Base-by-base conservation (phyloP, 2,329 filamentous ascomycete genomes). In the Pyricularia pennisetigena region DNA sequence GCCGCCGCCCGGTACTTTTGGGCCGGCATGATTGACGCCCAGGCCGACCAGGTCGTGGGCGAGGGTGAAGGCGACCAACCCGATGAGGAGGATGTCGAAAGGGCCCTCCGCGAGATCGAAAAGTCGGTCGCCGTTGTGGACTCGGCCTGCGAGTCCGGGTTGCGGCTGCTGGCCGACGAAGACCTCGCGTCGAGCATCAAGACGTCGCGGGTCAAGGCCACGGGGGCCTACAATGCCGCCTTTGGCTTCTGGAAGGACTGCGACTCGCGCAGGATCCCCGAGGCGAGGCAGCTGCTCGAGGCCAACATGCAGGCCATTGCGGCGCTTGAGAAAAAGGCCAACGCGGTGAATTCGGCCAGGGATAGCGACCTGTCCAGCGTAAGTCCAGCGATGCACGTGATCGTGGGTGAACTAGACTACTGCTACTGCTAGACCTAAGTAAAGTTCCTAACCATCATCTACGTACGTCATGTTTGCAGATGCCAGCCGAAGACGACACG, bases 1-100 rank as follows among this genome's bases (percentile, higher is more conserved):
- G 28, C 64, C 64, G 64, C 32, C 14, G 28, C 64, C 32, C 64
- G 32, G 20, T 65, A 35, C 32, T 65, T 65, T 24, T 65, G 64
- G 64, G 64, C 30, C 20, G 64, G 64, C 32, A 65, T 65, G 30
- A 30, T 65, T 32, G 64, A 65, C 9, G 30, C 29, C 32, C 20
- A 29, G 6, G 28, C 30, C 28, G 23, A 26, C 26, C 28, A 65
- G 14, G 64, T 29, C 9, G 28, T 35, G 12, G 26, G 20, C 26
- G 64, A 65, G 10, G 64, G 64, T 3, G 28, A 35, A 16, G 26
- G 20, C 62, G 62, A 64, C 62, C 28, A 64, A 5, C 62, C 62
- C 5, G 64, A 41, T 14, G 64, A 65, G 64, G 64, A 65, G 23
- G 64, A 65, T 41, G 64, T 65, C 16, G 64, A 65, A 8, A 4